Conservation (phyloP, 2,329 filamentous ascomycete genomes). For the Calonectria pseudoturangicola region DNA sequence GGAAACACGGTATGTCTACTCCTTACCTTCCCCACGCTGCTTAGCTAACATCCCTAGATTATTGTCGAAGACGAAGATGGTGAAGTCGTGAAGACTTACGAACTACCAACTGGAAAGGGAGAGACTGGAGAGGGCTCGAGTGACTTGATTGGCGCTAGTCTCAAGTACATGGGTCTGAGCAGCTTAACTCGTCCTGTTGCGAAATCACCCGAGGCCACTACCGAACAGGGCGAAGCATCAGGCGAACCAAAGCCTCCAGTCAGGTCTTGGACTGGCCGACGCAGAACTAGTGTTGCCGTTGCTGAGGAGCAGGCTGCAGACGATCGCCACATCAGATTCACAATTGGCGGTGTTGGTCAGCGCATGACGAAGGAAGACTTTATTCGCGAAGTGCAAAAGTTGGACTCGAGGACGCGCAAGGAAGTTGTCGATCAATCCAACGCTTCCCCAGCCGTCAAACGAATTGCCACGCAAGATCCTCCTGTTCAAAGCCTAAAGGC, state of each 20-base stretch:
- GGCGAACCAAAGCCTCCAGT: constrained; percentile 60
- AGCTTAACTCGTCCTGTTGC: constrained; percentile 64
- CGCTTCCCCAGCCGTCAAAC: constrained; percentile 69
- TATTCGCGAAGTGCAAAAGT: constrained; percentile 81
- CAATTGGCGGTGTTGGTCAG: constrained; percentile 81
- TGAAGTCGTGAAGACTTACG: constrained; percentile 90
- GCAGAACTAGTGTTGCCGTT: constrained; percentile 62
- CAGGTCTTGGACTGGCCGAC: constrained; percentile 68
- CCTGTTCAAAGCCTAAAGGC: constrained; percentile 44
- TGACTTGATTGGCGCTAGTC: constrained; percentile 64
- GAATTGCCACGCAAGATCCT: constrained; percentile 66
- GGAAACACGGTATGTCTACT: constrained; percentile 79
- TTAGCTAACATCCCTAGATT: constrained; percentile 72
- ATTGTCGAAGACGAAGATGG: constrained; percentile 92
- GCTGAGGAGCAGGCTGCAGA: constrained; percentile 74
- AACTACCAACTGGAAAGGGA: constrained; percentile 76
- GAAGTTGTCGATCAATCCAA: constrained; percentile 72
- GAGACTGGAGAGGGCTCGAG: constrained; percentile 58
- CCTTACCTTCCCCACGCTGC: not conserved
- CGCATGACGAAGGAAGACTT: constrained; percentile 90
- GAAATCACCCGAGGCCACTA: constrained; percentile 56
- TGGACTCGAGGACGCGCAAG: constrained; percentile 79
- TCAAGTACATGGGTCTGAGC: constrained; percentile 74
- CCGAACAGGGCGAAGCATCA: constrained; percentile 58
- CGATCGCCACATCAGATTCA: constrained; percentile 84